Base-by-base conservation (phyloP, 2,329 filamentous ascomycete genomes). In the Neophaeococcomyces aloes region DNA sequence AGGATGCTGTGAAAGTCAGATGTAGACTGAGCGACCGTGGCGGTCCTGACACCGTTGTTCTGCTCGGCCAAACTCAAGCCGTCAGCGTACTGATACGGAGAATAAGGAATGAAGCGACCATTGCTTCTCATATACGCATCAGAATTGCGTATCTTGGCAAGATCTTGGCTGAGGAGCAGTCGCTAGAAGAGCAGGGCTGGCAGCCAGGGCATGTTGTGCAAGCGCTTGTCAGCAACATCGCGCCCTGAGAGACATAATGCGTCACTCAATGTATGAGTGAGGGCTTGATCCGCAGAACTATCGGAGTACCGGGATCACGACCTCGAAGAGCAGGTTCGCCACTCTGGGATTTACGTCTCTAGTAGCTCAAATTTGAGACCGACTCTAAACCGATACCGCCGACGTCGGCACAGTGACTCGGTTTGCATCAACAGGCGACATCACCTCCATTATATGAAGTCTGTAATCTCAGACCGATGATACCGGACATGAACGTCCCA, bases 71-170 rank as follows among this genome's bases (percentile, higher is more conserved):
- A 53, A 65, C 70, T 3, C 79, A 91, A 54, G 71, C 66, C n/a
- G 78, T 89, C 7, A 70, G 74, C 15, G 71, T 68, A 31, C 59
- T 94, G 25, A 68, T 77, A 2, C 70, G 71, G 48, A 79, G 72
- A 56, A 67, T 93, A 29, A 70, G 73, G 15, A 72, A 79, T 35
- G 74, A 81, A 57, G 45, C 45, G 21, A 44, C 41, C 3, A 44
- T 88, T 25, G 61, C 72, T 2, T 59, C 68, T 6, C 67, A 66
- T 34, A 77, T 76, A 48, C 74, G 70, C 37, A 68, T 94, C 39
- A 77, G 78, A 42, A 74, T 94, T 47, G 80, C 78, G 15, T 93
- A 94, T 60, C 73, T 91, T 62, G 88, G 88, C 53, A 86, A 79
- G 59, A 76, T 88, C 39, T 72, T 94, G 35, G 78, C 79, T 51